Percentiles rank a stretch among this genome's conserved stretches.
These are phyloP conservation scores for Colletotrichum australisinense DNA, from an alignment of 2,329 filamentous ascomycete species.

Conservation along the genomic window DNA sequence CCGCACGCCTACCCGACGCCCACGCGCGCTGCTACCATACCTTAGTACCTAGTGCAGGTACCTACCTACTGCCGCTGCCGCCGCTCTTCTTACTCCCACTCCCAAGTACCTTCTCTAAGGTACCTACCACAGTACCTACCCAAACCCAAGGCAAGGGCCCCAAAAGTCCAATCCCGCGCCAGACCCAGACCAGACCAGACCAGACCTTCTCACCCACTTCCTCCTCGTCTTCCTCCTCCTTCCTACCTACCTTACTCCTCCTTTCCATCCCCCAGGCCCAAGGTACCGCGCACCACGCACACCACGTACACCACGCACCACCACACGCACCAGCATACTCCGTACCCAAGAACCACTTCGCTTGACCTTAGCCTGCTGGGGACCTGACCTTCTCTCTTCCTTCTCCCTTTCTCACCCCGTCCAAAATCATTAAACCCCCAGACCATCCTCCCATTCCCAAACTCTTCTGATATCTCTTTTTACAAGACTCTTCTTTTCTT, in stretches of 20 bases:
- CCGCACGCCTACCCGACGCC: constrained; percentile 16
- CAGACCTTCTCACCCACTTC: background rate
- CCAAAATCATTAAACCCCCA: constrained; percentile 54
- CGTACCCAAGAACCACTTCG: constrained; percentile 7
- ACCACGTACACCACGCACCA: background rate
- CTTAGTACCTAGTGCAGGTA: constrained; percentile 13
- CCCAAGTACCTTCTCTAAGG: too few species aligned
- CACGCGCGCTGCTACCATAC: constrained; percentile 30
- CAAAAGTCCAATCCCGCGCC: too few species aligned
- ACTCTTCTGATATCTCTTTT: constrained; percentile 49
- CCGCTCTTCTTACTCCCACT: background rate
- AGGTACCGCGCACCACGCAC: background rate
- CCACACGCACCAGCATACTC: background rate
- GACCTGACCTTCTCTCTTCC: constrained; percentile 33
- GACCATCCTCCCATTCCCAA: constrained; percentile 50
- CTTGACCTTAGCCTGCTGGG: background rate
- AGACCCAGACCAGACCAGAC: too few species aligned
- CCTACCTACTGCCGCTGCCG: constrained; percentile 16
- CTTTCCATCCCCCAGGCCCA: constrained; percentile 22
- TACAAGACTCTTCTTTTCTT: constrained; percentile 54
- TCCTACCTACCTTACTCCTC: constrained; percentile 10
- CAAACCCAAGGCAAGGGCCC: too few species aligned
- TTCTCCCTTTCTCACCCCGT: constrained; percentile 41
- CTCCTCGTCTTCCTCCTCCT: constrained; percentile 3
- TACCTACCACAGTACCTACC: too few species aligned